Percentiles rank a stretch among this genome's conserved stretches.
These are phyloP conservation scores for Phytopythium oedochilum DNA, from an alignment of 352 stramenopile genomes.

Conservation along the genomic window DNA sequence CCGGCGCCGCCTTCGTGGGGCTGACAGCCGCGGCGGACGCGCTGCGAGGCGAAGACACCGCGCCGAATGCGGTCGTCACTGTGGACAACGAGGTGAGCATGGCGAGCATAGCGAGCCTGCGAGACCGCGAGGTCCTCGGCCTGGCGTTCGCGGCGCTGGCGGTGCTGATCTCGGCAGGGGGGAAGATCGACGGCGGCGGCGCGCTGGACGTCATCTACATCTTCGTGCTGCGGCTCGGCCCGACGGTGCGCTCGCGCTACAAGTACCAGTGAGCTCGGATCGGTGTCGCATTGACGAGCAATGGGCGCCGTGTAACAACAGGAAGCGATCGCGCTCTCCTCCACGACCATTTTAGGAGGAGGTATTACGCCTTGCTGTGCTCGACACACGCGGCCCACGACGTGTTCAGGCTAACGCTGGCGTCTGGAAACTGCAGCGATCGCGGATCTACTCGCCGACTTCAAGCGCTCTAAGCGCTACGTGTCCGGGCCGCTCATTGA, in stretches of 20 bases:
- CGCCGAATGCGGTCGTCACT: background rate
- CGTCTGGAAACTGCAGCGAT: background rate
- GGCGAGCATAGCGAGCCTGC: background rate
- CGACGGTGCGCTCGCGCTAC: conserved; percentile 66
- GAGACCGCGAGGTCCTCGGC: conserved; percentile 15
- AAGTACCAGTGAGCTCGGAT: background rate
- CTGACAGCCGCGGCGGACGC: background rate
- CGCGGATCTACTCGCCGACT: conserved; percentile 1
- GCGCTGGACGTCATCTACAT: conserved; percentile 93
- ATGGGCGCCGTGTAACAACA: background rate
- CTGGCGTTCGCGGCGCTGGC: conserved; percentile 34
- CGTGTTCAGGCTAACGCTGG: background rate
- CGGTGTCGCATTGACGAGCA: background rate
- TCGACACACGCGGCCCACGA: background rate
- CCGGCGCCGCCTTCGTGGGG: background rate
- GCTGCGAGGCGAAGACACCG: background rate
- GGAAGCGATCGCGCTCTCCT: conserved; percentile 88
- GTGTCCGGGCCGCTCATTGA: conserved; percentile 76
- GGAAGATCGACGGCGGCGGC: conserved; percentile 78
- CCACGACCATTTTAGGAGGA: conserved; percentile 90
- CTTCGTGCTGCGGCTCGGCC: conserved; percentile 83
- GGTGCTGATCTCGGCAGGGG: conserved; percentile 60
- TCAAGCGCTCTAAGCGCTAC: conserved; percentile 6
- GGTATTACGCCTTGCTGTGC: conserved; percentile 8
- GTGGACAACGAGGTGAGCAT: background rate